Conservation (phyloP, 345 rosid species). For the Brassica nigra region DNA sequence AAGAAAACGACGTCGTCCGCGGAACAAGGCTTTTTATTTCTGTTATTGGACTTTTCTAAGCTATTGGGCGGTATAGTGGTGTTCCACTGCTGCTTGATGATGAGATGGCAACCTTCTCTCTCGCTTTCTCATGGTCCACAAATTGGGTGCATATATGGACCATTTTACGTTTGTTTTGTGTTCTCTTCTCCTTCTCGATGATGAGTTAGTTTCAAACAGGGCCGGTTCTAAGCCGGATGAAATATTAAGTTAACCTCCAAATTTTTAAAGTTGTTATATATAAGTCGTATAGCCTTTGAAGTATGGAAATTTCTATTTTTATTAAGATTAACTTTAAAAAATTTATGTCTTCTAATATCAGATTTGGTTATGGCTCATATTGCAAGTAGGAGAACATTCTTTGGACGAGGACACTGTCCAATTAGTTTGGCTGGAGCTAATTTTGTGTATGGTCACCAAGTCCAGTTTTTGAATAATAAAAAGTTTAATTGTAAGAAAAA, state of each 20-base stretch:
- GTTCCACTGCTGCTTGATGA: slow-evolving; percentile 20
- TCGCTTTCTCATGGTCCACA: slow-evolving; percentile 23
- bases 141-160: background rate
- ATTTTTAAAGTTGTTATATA: no score
- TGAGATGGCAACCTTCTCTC: slow-evolving; percentile 14
- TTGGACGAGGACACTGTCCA: background rate
- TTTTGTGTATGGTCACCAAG: background rate
- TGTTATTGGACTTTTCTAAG: slow-evolving; percentile 21
- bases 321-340: no score
- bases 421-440: background rate
- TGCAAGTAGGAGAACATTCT: slow-evolving; percentile 3
- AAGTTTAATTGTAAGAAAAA: no score
- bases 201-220: background rate
- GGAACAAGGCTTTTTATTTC: slow-evolving; percentile 40
- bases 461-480: background rate
- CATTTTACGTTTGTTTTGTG: background rate
- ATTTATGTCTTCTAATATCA: background rate
- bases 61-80: slow-evolving; percentile 34
- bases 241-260: no score
- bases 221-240: background rate
- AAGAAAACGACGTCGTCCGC: slow-evolving; percentile 28
- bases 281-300: background rate
- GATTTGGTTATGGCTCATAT: background rate
- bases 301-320: no score
- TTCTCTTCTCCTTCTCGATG: slow-evolving; percentile 1